Evolutionary conservation across 139 green algal species (phyloP), one percentile per base, ranked within the genome.

Genomic region (Gonium pectorale): DNA sequence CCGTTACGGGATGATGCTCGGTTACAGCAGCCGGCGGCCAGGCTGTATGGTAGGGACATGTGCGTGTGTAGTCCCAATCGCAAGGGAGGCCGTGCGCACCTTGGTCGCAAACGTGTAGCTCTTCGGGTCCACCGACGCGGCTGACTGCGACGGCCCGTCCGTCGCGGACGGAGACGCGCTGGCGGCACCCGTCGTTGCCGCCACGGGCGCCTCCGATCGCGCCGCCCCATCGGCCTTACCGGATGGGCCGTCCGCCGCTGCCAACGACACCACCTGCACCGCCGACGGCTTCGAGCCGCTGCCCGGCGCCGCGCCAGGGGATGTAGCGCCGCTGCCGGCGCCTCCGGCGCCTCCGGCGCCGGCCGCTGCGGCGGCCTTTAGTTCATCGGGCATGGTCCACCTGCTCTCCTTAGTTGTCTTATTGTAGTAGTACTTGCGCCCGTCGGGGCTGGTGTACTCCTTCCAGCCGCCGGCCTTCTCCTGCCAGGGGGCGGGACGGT

Each of bases 351-450:
- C 31, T 22, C 46, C 21, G 52, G 60, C 5, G 31, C 66, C 49
- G 0, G 80, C 77, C 13, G 79, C 72, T 2, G 67, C 40, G 5
- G 87, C 86, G 0, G 84, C 79, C 37, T 86, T 86, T 44, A 98
- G 74, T 80, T 97, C 95, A 7, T 96, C 91, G 0, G 96, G 96
- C 71, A 96, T 93, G 2, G 85, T 66, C 51, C 54, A 99, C 46
- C 78, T 88, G 83, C 93, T 97, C 90, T 98, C 87, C 86, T 92
- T 93, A 31, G 89, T 94, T 26, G 86, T 90, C 67, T 91, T 90
- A 88, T 99, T 98, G 92, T 98, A 94, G 80, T 96, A 99, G 81
- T 99, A 99, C 83, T 95, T 97, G 63, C 94, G 87, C 1, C 96
- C 96, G 71, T 98, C 96, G 1, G 94, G 91, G 2, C 88, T 89